phyloP scores from a whole-genome alignment of 2,329 filamentous ascomycete species.

The Sarocladiaceae sp. region DNA sequence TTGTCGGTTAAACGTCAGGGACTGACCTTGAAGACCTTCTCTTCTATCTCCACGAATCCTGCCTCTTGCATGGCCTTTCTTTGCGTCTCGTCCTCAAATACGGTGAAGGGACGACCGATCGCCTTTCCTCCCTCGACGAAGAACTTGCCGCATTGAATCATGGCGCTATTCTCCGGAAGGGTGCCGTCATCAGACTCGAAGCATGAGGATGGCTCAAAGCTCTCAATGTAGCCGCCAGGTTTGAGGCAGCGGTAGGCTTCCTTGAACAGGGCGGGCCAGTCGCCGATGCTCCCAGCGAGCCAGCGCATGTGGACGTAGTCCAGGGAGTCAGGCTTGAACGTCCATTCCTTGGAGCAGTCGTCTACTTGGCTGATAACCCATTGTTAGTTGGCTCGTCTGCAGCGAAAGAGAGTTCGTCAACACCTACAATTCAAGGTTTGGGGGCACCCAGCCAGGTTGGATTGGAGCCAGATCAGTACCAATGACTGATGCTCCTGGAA shows the following conservation, averaged over 20 bases:
- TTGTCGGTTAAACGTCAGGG: background rate
- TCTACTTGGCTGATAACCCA: conserved; percentile 41
- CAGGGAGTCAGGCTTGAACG: conserved; percentile 39
- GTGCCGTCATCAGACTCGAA: conserved; percentile 11
- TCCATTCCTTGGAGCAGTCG: conserved; percentile 48
- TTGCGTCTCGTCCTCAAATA: conserved; percentile 15
- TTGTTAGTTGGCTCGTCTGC: background rate
- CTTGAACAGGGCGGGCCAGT: conserved; percentile 44
- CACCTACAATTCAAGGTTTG: conserved; percentile 32
- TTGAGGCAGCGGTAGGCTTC: conserved; percentile 12
- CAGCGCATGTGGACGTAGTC: conserved; percentile 54
- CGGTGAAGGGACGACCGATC: conserved; percentile 21
- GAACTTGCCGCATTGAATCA: conserved; percentile 13
- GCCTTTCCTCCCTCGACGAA: conserved; percentile 21
- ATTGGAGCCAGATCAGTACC: conserved; percentile 30
- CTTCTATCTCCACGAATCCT: conserved; percentile 28
- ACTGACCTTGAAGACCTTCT: conserved; percentile 23
- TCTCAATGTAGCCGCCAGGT: conserved; percentile 15
- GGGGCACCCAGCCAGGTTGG: conserved; percentile 36
- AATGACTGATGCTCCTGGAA: conserved; percentile 21
- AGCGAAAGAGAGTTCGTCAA: background rate
- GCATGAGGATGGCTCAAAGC: conserved; percentile 8
- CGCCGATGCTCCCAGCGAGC: conserved; percentile 44
- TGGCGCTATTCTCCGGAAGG: conserved; percentile 5
- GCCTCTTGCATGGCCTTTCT: conserved; percentile 18